These are phyloP conservation scores for Tubosaeta brunneosetosa DNA, from an alignment of 768 basidiomycete species.

Conservation along the genomic window DNA sequence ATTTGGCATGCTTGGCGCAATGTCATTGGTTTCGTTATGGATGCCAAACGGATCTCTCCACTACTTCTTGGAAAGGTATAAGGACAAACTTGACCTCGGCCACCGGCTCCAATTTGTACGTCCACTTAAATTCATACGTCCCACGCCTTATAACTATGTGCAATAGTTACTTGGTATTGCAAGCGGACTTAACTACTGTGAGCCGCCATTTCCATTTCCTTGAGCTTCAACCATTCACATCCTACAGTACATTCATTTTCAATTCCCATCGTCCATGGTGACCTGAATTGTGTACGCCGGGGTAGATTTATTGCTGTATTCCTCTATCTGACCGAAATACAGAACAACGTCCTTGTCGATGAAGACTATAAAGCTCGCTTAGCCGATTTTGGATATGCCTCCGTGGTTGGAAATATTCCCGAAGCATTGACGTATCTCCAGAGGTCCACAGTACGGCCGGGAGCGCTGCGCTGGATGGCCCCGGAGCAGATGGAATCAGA, in stretches of 20 bases:
- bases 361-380: not conserved
- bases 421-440: not conserved
- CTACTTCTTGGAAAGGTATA: slow-evolving; percentile 10
- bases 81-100: not conserved
- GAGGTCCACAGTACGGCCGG: not conserved
- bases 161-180: slow-evolving; percentile 10
- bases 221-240: not conserved
- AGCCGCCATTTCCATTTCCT: too few relatives aligned
- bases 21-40: slow-evolving; percentile 31
- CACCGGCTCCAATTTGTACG: slow-evolving; percentile 12
- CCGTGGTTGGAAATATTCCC: not conserved
- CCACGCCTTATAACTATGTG: slow-evolving; percentile 17
- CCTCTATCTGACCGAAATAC: not conserved
- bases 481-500: not conserved
- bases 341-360: not conserved
- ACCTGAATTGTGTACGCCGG: not conserved
- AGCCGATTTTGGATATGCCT: not conserved
- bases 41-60: slow-evolving; percentile 25
- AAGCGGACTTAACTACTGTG: slow-evolving; percentile 9
- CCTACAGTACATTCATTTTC: slow-evolving; percentile 8
- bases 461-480: not conserved
- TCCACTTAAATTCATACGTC: slow-evolving; percentile 5
- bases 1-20: slow-evolving; percentile 20
- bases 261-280: slow-evolving; percentile 1
- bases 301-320: not conserved